Conservation (phyloP, 345 rosid genomes). For the Physaria fendleri region DNA sequence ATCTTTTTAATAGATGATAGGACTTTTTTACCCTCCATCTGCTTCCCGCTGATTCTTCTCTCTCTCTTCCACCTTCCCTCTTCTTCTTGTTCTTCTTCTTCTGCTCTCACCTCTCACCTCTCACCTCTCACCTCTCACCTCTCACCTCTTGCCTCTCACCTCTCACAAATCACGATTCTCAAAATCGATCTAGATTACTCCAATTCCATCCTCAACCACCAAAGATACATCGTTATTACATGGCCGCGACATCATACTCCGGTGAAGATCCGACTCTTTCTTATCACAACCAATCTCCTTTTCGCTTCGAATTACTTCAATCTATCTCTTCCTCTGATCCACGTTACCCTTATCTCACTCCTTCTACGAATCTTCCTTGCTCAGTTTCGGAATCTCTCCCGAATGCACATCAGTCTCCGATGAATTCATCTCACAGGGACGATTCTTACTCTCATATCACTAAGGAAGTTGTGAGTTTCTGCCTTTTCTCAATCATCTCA, state of each 20-base stretch:
- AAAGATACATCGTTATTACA: not conserved
- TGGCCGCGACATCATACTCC: conserved; percentile 40
- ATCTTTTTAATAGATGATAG: conserved; percentile 1
- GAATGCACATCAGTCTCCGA: conserved; percentile 17
- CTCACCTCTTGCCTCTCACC: not conserved
- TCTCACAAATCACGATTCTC: not conserved
- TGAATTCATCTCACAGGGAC: conserved; percentile 11
- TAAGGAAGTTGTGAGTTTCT: conserved; percentile 32
- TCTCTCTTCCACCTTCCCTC: conserved; percentile 8
- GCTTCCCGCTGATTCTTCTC: conserved; percentile 33
- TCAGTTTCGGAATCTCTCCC: conserved; percentile 18
- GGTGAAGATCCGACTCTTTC: conserved; percentile 39
- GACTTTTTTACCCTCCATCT: not conserved
- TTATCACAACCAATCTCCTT: conserved; percentile 32
- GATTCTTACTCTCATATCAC: conserved; percentile 34
- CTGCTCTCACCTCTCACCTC: no score
- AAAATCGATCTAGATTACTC: not conserved
- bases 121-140: no score
- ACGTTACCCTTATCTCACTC: conserved; percentile 12
- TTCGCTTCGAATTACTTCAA: conserved; percentile 36
- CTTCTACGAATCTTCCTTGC: conserved; percentile 22
- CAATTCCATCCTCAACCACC: not conserved
- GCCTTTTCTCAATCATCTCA: not conserved
- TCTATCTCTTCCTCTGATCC: conserved; percentile 28
- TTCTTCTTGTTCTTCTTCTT: not conserved